Percentiles rank a stretch among this genome's conserved stretches.
phyloP scores from a whole-genome alignment of 78 protist genomes.

The Dictyostelium intermedium region DNA sequence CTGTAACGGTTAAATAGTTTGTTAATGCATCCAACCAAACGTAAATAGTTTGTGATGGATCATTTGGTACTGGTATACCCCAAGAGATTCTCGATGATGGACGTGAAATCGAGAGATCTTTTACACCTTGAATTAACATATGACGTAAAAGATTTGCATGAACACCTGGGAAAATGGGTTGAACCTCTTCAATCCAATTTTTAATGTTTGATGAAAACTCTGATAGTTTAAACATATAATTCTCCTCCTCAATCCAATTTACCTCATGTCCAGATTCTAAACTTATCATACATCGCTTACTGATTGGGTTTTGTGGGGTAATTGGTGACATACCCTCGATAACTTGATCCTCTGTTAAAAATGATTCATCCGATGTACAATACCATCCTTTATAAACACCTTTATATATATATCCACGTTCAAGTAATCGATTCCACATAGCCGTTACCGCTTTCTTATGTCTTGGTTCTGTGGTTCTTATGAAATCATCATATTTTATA shows the following conservation, averaged over 20 bases:
- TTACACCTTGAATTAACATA: background rate
- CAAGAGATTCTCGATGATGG: constrained; percentile 78
- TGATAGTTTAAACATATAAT: constrained; percentile 87
- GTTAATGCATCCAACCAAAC: constrained; percentile 99
- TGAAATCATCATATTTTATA: constrained; percentile 51
- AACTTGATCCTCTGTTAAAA: constrained; percentile 85
- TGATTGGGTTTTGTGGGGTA: constrained; percentile 12
- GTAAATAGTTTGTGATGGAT: constrained; percentile 93
- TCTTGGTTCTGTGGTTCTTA: constrained; percentile 65
- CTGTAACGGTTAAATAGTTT: constrained; percentile 94
- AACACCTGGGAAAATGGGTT: constrained; percentile 2
- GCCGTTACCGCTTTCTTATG: constrained; percentile 33
- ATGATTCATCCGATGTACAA: constrained; percentile 94
- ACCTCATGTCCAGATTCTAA: constrained; percentile 78
- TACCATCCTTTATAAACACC: constrained; percentile 97
- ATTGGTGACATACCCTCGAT: constrained; percentile 40
- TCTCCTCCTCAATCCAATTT: constrained; percentile 81
- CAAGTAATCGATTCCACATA: constrained; percentile 89
- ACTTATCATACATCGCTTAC: constrained; percentile 31
- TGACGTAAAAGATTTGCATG: background rate
- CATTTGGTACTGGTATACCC: constrained; percentile 96
- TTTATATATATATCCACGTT: constrained; percentile 89
- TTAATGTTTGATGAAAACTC: background rate
- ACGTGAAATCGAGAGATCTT: constrained; percentile 91
- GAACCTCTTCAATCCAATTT: constrained; percentile 5